Evolutionary conservation across 2,329 filamentous ascomycete genomes (phyloP).

Genomic region (Aspergillus ustus): DNA sequence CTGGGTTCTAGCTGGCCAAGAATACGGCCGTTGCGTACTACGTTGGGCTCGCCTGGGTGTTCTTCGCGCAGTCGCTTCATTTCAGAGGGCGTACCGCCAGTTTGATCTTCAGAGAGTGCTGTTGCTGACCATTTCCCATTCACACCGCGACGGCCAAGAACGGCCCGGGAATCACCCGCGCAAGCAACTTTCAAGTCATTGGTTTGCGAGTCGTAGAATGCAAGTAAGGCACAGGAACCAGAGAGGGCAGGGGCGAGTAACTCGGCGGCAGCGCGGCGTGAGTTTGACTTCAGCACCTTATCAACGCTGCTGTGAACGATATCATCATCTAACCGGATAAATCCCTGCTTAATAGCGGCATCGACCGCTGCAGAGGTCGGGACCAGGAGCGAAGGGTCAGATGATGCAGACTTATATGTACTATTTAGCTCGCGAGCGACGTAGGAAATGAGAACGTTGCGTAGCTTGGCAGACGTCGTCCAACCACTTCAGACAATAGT

Average conservation of each 20-base stretch:
- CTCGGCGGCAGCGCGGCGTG: constrained; percentile 88
- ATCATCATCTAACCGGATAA: constrained; percentile 85
- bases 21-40: constrained; percentile 86
- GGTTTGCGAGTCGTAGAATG: constrained; percentile 89
- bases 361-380: constrained; percentile 84
- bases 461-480: constrained; percentile 95
- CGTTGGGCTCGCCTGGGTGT: constrained; percentile 87
- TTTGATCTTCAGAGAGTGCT: constrained; percentile 89
- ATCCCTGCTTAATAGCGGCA: constrained; percentile 88
- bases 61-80: constrained; percentile 79
- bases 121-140: constrained; percentile 93
- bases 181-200: constrained; percentile 92
- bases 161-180: constrained; percentile 93
- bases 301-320: constrained; percentile 93
- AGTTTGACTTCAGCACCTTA: constrained; percentile 86
- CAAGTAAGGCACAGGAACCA: constrained; percentile 94
- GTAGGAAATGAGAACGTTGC: constrained; percentile 88
- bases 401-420: constrained; percentile 78
- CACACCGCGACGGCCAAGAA: constrained; percentile 76
- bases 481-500: constrained; percentile 68
- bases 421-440: constrained; percentile 91
- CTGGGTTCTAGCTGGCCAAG: constrained; percentile 90
- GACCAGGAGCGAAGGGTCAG: constrained; percentile 60
- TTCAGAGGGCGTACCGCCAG: constrained; percentile 85
- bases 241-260: constrained; percentile 90